Percentiles rank a stretch among this genome's conserved stretches.
phyloP scores from a whole-genome alignment of 805 yeast species.

The Starmerella ratchasimensis region DNA sequence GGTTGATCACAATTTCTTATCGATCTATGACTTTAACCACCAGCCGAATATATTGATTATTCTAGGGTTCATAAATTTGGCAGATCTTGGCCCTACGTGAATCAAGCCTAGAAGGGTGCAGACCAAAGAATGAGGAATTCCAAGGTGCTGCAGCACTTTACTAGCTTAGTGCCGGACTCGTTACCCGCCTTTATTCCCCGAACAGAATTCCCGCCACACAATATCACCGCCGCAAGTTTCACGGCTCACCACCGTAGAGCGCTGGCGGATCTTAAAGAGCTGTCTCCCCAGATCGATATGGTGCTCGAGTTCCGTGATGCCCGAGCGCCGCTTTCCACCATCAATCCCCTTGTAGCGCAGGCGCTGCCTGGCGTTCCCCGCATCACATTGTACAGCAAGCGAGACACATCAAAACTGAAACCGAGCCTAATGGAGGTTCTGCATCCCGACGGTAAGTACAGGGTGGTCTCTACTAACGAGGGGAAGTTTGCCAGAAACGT shows the following conservation, averaged over 20 bases:
- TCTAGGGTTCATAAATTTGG: too few species aligned
- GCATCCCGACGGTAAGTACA: constrained; percentile 35
- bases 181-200: constrained; percentile 45
- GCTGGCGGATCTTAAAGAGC: constrained; percentile 44
- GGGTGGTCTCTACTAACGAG: constrained; percentile 47
- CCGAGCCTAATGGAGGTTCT: constrained; percentile 31
- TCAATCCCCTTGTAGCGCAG: constrained; percentile 64
- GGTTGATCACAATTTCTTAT: constrained; percentile 3
- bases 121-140: not conserved
- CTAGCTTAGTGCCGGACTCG: too few species aligned
- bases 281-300: constrained; percentile 69
- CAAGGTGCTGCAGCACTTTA: too few species aligned
- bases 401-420: constrained; percentile 44
- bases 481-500: constrained; percentile 38
- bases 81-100: too few species aligned
- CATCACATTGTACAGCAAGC: constrained; percentile 64
- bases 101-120: too few species aligned
- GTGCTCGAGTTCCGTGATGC: constrained; percentile 78
- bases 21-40: not conserved
- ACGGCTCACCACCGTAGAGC: constrained; percentile 87
- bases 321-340: constrained; percentile 75
- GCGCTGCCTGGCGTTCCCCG: constrained; percentile 41
- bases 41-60: too few species aligned
- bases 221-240: constrained; percentile 59
- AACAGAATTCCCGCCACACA: constrained; percentile 55